Evolutionary conservation across 208 protist genomes (phyloP), one percentile per base, ranked within the genome.

Genomic region (Leishmania guyanensis): DNA sequence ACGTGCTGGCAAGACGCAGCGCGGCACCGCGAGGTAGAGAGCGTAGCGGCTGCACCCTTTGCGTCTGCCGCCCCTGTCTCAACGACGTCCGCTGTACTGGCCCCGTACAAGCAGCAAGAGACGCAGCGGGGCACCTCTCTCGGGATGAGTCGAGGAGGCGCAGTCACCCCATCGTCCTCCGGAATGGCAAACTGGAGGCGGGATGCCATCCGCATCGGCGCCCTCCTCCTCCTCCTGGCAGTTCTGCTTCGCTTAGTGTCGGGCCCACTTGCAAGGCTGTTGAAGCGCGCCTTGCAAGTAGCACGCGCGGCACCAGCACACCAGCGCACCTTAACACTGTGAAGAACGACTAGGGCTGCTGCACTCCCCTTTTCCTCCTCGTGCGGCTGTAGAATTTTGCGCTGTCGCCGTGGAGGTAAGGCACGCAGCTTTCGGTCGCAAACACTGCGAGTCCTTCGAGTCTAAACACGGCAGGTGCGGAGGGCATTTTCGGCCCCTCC

Each of bases 281-380:
- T 84, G 66, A 83, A 77, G 65, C 62, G 79, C 20, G 69, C 48
- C 10, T 39, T 85, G 53, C 80, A 80, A 50, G 62, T 75, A 26
- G 70, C 81, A 20, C 81, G 81, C 36, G 71, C 71, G 39, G 76
- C 76, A 17, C 85, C 80, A 56, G 43, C 75, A 54, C 85, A 82
- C 0, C 85, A 76, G 17, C 85, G 85, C 26, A 88, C 79, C 3
- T 62, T 88, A 66, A 84, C 85, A 39, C 58, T 88, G 54, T 88
- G 51, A 51, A 26, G 43, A 82, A 16, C 8, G 51, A 6, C n/a
- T 75, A 20, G 62, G 39, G 9, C n/a, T 58, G 3, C 26, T n/a
- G 46, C 39, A 75, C 20, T 22, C 0, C 36, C 20, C 68, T 48
- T 53, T 54, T 48, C 33, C 46, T 29, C 6, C 29, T 36, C n/a